phyloP scores from a whole-genome alignment of 352 stramenopile genomes.

The Phytophthora sansomeana region DNA sequence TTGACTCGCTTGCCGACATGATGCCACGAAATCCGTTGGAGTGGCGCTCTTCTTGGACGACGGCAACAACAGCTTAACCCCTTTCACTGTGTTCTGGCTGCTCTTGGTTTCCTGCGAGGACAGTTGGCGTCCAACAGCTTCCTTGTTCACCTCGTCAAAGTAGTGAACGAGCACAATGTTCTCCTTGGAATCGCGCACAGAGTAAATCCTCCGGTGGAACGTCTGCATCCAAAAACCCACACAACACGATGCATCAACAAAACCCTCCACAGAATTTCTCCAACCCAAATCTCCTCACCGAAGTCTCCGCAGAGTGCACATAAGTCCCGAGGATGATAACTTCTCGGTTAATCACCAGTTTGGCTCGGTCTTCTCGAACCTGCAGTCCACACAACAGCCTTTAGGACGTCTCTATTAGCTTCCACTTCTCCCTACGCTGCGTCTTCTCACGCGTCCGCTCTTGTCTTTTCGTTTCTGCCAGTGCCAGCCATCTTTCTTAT shows the following conservation, averaged over 20 bases:
- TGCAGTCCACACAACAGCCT: slow-evolving; percentile 21
- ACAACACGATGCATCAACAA: slow-evolving; percentile 3
- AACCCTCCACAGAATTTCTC: neutral
- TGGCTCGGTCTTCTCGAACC: slow-evolving; percentile 85
- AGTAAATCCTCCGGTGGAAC: slow-evolving; percentile 88
- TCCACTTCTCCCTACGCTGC: neutral
- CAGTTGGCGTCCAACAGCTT: slow-evolving; percentile 8
- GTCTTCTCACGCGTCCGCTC: slow-evolving; percentile 56
- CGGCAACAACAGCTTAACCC: slow-evolving; percentile 48
- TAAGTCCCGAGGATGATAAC: slow-evolving; percentile 85
- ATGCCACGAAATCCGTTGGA: slow-evolving; percentile 1
- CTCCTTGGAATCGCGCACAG: slow-evolving; percentile 69
- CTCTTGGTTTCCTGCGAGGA: slow-evolving; percentile 3
- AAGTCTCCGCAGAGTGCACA: slow-evolving; percentile 80
- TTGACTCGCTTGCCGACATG: slow-evolving; percentile 19
- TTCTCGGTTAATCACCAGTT: slow-evolving; percentile 86
- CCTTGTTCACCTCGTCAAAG: slow-evolving; percentile 82
- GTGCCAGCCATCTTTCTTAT: slow-evolving; percentile 88
- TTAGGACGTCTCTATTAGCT: neutral
- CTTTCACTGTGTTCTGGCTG: slow-evolving; percentile 29
- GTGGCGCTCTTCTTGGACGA: slow-evolving; percentile 8
- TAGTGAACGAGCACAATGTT: slow-evolving; percentile 89
- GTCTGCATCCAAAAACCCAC: slow-evolving; percentile 46
- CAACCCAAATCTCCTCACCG: slow-evolving; percentile 34
- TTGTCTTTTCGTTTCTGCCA: slow-evolving; percentile 91